These are phyloP conservation scores for Ustilago nuda DNA, from an alignment of 1,284 basidiomycete genomes.

Conservation along the genomic window DNA sequence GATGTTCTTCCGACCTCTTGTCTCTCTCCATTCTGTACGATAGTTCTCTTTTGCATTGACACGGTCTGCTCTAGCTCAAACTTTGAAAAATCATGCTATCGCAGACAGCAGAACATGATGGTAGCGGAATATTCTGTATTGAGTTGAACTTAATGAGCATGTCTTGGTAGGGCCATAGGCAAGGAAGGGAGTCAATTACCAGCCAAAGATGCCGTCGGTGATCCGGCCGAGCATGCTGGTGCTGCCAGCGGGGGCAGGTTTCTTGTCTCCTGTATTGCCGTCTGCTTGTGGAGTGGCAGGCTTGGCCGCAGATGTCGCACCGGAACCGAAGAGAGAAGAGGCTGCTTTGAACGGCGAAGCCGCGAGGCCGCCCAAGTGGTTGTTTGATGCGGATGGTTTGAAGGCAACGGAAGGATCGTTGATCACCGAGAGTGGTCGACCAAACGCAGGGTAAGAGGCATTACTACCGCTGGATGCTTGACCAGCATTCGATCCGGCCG, in stretches of 20 bases:
- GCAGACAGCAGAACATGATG: neutral
- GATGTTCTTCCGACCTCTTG: neutral
- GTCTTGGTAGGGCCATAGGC: neutral
- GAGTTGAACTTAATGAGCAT: neutral
- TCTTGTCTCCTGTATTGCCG: slow-evolving; percentile 6
- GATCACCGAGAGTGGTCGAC: slow-evolving; percentile 48
- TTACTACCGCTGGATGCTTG: slow-evolving; percentile 11
- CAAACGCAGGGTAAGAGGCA: slow-evolving; percentile 32
- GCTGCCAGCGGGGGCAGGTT: slow-evolving; percentile 15
- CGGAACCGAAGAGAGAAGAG: slow-evolving; percentile 42
- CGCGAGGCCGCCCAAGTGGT: slow-evolving; percentile 28
- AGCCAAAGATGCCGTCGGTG: slow-evolving; percentile 63
- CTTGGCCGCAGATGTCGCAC: slow-evolving; percentile 21
- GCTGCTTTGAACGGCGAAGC: slow-evolving; percentile 50
- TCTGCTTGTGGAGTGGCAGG: slow-evolving; percentile 13
- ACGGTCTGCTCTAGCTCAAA: neutral
- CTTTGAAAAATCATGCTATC: neutral
- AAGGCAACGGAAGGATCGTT: slow-evolving; percentile 41
- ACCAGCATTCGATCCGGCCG: neutral
- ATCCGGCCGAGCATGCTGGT: slow-evolving; percentile 50
- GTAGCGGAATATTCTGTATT: neutral
- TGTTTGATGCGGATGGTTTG: slow-evolving; percentile 35
- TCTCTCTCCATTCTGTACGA: neutral
- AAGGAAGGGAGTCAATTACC: slow-evolving; percentile 23
- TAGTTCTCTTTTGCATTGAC: neutral